Conservation (phyloP, 352 stramenopile species). For the Globisporangium barbulae region DNA sequence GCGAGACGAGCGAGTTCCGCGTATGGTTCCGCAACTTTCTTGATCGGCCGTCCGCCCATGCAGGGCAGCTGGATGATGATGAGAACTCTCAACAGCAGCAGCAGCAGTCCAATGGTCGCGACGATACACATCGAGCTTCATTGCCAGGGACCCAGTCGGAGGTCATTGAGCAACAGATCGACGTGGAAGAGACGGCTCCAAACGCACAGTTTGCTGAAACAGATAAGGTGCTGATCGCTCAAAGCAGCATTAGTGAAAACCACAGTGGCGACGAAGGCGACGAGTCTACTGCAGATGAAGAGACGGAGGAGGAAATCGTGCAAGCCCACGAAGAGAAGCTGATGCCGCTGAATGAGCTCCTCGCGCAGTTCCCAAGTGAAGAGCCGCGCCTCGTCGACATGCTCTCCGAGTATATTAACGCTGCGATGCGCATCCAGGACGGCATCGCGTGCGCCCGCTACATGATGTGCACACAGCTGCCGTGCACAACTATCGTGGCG, state of each 20-base stretch:
- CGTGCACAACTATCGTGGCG: slow-evolving; percentile 18
- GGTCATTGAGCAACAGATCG: slow-evolving; percentile 2
- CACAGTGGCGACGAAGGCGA: neutral
- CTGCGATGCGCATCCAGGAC: slow-evolving; percentile 28
- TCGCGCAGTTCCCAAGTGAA: slow-evolving; percentile 22
- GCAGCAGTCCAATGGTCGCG: neutral
- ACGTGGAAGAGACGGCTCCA: neutral
- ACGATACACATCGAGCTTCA: neutral
- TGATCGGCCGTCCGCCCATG: neutral
- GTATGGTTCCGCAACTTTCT: slow-evolving; percentile 16
- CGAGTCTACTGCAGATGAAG: neutral
- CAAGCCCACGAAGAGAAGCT: neutral
- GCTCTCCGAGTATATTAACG: slow-evolving; percentile 34
- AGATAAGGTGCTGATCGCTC: neutral
- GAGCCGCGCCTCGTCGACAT: slow-evolving; percentile 25
- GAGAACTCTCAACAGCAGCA: neutral
- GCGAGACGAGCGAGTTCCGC: slow-evolving; percentile 16
- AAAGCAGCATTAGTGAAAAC: neutral
- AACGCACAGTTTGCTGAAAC: neutral
- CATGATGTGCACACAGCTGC: slow-evolving; percentile 22
- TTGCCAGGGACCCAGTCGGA: neutral
- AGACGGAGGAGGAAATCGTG: neutral
- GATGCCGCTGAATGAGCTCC: slow-evolving; percentile 23
- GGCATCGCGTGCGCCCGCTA: slow-evolving; percentile 24
- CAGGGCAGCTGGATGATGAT: neutral